Base-by-base conservation (phyloP, 2,329 filamentous ascomycete genomes). In the Talaromyces sp. region DNA sequence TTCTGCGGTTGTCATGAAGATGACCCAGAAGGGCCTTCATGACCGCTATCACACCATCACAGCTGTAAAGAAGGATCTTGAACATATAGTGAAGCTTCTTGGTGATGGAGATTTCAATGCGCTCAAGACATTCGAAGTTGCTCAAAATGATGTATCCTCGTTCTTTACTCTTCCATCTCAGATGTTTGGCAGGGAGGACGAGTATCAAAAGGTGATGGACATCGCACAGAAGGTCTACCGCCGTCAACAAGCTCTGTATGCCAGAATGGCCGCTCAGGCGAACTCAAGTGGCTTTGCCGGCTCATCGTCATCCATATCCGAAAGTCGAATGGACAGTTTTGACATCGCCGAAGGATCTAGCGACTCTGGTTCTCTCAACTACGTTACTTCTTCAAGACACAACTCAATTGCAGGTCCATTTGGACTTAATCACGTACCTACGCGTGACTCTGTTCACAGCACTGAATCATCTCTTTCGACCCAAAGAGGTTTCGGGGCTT, bases 31-130 rank as follows among this genome's bases (percentile, higher is more conserved):
- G 77, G 91, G 89, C 67, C 91, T 96, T 58, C 86, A 88, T 65
- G 93, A 97, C 65, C 88, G 94, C 15, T 98, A 97, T 75, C 90
- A 96, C 72, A 96, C 92, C 5, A 90, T 91, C 0, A 93, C 91
- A 66, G 93, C 94, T 1, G 84, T 97, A 66, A 92, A 92, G 69
- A 84, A 91, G 72, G 94, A 98, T 74, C 79, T 98, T 59, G 78
- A 88, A 61, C 85, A 88, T 71, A 88, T 97, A 5, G 88, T 91
- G 69, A 85, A 89, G 69, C 84, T 94, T 43, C 81, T 97, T 6
- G 87, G 86, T 3, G 87, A 92, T 71, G 93, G 92, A 19, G 89
- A 97, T 70, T 84, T 85, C 67, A 80, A 86, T 61, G 88, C 88
- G 0, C 81, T 97, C 62, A 88, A 87, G 66, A 84, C 89, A 45